Percentiles rank a stretch among this genome's conserved stretches.
These are phyloP conservation scores for Senna siamea DNA, from an alignment of 306 rosid species.

Conservation along the genomic window DNA sequence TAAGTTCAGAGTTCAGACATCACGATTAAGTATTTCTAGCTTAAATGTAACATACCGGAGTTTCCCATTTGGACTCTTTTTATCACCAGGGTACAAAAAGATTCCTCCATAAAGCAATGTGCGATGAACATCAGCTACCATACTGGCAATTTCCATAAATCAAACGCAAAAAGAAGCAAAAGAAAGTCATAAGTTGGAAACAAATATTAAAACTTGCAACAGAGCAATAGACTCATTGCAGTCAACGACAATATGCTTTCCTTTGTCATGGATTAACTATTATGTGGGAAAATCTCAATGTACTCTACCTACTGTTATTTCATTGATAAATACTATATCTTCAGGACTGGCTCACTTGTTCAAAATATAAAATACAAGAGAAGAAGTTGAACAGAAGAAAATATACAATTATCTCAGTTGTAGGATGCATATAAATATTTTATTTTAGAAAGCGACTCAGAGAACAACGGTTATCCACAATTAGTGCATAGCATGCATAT, in stretches of 20 bases:
- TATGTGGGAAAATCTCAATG: neutral
- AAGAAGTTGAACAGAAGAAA: neutral
- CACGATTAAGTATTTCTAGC: conserved; percentile 2
- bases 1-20: conserved; percentile 2
- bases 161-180: neutral
- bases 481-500: neutral
- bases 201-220: neutral
- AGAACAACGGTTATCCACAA: neutral
- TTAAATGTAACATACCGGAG: conserved; percentile 67
- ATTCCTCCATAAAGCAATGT: conserved; percentile 96
- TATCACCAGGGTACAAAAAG: conserved; percentile 96
- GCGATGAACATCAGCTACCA: conserved; percentile 99
- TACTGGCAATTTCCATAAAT: conserved; percentile 54
- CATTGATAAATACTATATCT: neutral
- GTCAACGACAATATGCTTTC: neutral
- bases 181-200: conserved; percentile 20
- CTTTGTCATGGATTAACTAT: neutral
- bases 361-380: no score
- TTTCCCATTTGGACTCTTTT: conserved; percentile 96
- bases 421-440: neutral
- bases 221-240: neutral
- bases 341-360: neutral
- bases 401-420: neutral
- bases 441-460: neutral
- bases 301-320: neutral